These are phyloP conservation scores for Aspergillus felis DNA, from an alignment of 2,329 filamentous ascomycete species.

Conservation along the genomic window DNA sequence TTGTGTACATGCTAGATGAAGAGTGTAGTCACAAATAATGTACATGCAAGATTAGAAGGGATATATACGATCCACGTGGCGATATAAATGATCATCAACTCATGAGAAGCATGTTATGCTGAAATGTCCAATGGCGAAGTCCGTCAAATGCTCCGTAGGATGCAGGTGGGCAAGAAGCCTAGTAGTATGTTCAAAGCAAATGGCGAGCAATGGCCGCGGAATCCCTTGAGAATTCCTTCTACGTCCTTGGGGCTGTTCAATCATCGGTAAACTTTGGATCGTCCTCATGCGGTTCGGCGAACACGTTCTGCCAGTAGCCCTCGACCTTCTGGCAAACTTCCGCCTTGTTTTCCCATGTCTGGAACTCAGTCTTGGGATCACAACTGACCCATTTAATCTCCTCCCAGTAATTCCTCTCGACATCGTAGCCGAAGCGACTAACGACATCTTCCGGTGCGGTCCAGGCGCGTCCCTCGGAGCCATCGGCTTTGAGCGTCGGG, in stretches of 20 bases:
- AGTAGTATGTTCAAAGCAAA: neutral
- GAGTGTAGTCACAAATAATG: neutral
- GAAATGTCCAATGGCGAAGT: neutral
- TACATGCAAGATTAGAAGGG: neutral
- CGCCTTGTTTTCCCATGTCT: slow-evolving; percentile 31
- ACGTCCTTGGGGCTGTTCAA: slow-evolving; percentile 5
- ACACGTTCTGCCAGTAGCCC: slow-evolving; percentile 33
- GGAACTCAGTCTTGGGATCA: slow-evolving; percentile 31
- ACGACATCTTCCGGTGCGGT: slow-evolving; percentile 30
- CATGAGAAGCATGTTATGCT: slow-evolving; percentile 4
- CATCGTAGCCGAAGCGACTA: slow-evolving; percentile 36
- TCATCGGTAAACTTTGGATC: slow-evolving; percentile 29
- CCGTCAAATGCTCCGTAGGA: neutral
- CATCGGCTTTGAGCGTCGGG: slow-evolving; percentile 34
- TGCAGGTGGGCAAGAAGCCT: neutral
- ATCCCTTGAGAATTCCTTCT: neutral
- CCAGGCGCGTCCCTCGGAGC: slow-evolving; percentile 36
- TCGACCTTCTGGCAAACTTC: slow-evolving; percentile 29
- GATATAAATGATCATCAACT: slow-evolving; percentile 5
- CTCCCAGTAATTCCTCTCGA: slow-evolving; percentile 38
- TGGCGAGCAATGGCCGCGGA: neutral
- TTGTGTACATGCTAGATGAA: neutral
- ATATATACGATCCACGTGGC: slow-evolving; percentile 6
- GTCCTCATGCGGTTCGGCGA: slow-evolving; percentile 29
- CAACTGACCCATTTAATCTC: slow-evolving; percentile 41